Evolutionary conservation across 2,329 filamentous ascomycete genomes (phyloP), one percentile per base, ranked within the genome.

Genomic region (Colletotrichum karsti): DNA sequence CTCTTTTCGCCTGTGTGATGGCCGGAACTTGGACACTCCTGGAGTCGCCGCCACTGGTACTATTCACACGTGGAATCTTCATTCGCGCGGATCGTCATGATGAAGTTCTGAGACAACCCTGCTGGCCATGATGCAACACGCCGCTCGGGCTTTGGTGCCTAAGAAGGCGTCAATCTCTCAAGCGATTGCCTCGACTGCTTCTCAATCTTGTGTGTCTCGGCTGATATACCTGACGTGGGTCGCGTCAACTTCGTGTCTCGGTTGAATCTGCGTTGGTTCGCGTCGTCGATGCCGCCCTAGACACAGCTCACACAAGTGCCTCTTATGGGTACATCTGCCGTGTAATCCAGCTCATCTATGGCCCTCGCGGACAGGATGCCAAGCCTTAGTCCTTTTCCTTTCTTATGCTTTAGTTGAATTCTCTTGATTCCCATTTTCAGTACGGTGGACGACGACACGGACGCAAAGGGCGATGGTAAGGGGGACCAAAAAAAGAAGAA

Each of bases 381-480:
- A 59, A 15, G 22, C 54, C 51, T 51, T 48, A 35, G 35, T 46
- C n/a, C n/a, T 61, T 53, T 53, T 51, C 30, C n/a, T 37, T 59
- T 44, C 33, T 58, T 20, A 51, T 51, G 57, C 42, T 22, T 28
- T 30, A 44, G 44, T 26, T 51, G 58, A 66, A 8, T 35, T 51
- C 28, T 37, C 77, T 78, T 51, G 78, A 78, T 72, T 76, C 77
- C 72, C 76, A 78, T 41, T 63, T 41, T 41, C 35, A 39, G 33
- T 41, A 30, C 30, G 56, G 48, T 33, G n/a, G 64, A 54, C 30
- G 41, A 51, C 41, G 37, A 15, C 20, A 39, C 8, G 46, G 13
- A 53, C 28, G 41, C 30, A 44, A 15, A 4, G 62, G 35, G 37
- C 22, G 33, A 12, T 3, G 50, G n/a, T n/a, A n/a, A n/a, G n/a